These are phyloP conservation scores for Suillus subaureus DNA, from an alignment of 768 basidiomycete genomes.

Conservation along the genomic window DNA sequence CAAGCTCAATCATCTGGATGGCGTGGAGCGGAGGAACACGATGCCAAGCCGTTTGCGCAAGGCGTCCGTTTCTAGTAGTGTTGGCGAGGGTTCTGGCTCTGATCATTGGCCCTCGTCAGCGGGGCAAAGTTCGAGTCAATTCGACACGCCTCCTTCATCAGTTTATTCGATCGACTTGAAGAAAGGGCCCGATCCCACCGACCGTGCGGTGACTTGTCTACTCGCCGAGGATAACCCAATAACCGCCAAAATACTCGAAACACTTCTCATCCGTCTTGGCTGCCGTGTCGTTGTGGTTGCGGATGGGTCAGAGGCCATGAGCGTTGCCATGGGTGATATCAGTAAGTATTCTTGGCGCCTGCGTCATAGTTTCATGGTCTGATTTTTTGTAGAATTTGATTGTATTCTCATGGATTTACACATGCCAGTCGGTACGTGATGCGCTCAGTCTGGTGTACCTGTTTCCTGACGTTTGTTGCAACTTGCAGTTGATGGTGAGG, in stretches of 20 bases:
- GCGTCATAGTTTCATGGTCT: constrained; percentile 4
- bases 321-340: constrained; percentile 96
- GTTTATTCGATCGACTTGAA: constrained; percentile 83
- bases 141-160: constrained; percentile 72
- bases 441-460: not conserved
- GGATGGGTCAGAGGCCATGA: constrained; percentile 96
- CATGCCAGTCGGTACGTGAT: constrained; percentile 84
- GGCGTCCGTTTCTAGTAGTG: constrained; percentile 83
- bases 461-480: constrained; percentile 28
- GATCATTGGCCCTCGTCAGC: constrained; percentile 69
- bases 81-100: constrained; percentile 76
- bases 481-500: constrained; percentile 84
- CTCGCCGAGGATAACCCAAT: constrained; percentile 99
- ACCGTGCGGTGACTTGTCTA: constrained; percentile 90
- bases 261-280: constrained; percentile 88
- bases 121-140: constrained; percentile 55
- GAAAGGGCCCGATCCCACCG: constrained; percentile 75
- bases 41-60: constrained; percentile 89
- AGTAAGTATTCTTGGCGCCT: constrained; percentile 55
- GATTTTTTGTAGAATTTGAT: constrained; percentile 73
- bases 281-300: constrained; percentile 95
- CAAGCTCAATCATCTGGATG: constrained; percentile 80
- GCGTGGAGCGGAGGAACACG: constrained; percentile 74
- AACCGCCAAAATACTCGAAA: constrained; percentile 96
- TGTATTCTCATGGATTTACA: constrained; percentile 94